Evolutionary conservation across 2,329 filamentous ascomycete species (phyloP).

Genomic region (Cladosporium sp.): DNA sequence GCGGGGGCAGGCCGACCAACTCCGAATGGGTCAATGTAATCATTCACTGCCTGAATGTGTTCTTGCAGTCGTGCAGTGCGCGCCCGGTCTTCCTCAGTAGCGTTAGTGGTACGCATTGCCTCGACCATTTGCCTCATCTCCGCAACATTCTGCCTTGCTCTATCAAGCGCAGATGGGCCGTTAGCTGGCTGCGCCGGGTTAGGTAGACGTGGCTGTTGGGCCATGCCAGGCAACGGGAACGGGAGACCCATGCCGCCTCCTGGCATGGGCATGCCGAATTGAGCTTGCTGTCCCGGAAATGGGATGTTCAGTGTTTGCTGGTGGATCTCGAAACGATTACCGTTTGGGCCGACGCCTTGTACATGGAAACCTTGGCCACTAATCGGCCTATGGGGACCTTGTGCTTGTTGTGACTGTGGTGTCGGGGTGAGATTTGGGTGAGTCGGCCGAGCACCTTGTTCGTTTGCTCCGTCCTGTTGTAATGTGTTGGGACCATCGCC

Average conservation of each 20-base stretch:
- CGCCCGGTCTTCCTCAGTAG: conserved; percentile 27
- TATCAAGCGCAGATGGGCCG: conserved; percentile 31
- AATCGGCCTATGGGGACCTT: conserved; percentile 19
- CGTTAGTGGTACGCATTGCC: conserved; percentile 27
- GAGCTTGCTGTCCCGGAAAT: conserved; percentile 14
- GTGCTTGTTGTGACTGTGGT: conserved; percentile 9
- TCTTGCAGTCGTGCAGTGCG: conserved; percentile 28
- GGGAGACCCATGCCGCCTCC: conserved; percentile 12
- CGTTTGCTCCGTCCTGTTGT: background rate
- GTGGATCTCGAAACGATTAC: conserved; percentile 33
- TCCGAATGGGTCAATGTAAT: conserved; percentile 34
- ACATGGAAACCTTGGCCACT: conserved; percentile 32
- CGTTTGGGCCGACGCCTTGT: conserved; percentile 32
- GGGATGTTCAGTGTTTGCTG: conserved; percentile 29
- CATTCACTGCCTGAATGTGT: conserved; percentile 28
- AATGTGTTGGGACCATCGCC: background rate
- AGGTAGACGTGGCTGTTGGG: conserved; percentile 3
- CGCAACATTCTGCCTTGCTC: conserved; percentile 33
- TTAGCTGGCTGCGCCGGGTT: conserved; percentile 4
- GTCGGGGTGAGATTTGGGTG: background rate
- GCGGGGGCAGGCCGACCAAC: conserved; percentile 15
- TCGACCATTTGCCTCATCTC: conserved; percentile 35
- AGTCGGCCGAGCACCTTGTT: background rate
- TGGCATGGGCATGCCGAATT: conserved; percentile 3
- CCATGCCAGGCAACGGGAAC: conserved; percentile 19